Evolutionary conservation across 345 rosid species (phyloP), one percentile per base, ranked within the genome.

Genomic region (Raphanus sativus): DNA sequence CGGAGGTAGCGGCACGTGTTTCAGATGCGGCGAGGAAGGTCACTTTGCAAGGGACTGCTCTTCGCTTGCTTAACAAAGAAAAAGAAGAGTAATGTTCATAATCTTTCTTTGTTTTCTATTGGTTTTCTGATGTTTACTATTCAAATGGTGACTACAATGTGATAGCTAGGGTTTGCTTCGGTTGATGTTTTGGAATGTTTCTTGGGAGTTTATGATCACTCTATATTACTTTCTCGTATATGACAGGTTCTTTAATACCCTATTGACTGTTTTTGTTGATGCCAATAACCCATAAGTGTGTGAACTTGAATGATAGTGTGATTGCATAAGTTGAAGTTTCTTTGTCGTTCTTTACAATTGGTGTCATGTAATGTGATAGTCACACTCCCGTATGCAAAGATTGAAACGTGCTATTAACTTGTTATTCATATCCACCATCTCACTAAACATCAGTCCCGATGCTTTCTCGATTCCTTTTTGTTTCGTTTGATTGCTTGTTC

Each of bases 31-130:
- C 15, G 76, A 80, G 8, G 70, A 58, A 8, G 89, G 89, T 28
- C 91, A 88, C 67, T 77, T 88, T 72, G 86, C 88, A 1, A 85
- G 85, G 79, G 89, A 88, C 1, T 86, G 91, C 70, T 74, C 81
- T 50, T 72, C 45, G 9, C 73, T 74, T 65, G 69, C 80, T 71
- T 81, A 15, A 79, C 29, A 52, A 28, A 50, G 4, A 50, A 13
- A 71, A 75, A 79, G 13, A 65, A 73, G 67, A 56, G 80, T 75
- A 77, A 65, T 73, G 84, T 80, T 71, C 59, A 56, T 74, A 80
- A 32, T 9, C 25, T 69, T 32, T 68, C 24, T 68, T 80, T 38
- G 21, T 61, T 70, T 78, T 45, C 16, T 42, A 58, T 45, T 38
- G 34, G 36, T 38, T 15, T 58, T n/a, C 12, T 28, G 63, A 12